Evolutionary conservation across 2,329 filamentous ascomycete genomes (phyloP).

Genomic region (Scytalidium sp.): DNA sequence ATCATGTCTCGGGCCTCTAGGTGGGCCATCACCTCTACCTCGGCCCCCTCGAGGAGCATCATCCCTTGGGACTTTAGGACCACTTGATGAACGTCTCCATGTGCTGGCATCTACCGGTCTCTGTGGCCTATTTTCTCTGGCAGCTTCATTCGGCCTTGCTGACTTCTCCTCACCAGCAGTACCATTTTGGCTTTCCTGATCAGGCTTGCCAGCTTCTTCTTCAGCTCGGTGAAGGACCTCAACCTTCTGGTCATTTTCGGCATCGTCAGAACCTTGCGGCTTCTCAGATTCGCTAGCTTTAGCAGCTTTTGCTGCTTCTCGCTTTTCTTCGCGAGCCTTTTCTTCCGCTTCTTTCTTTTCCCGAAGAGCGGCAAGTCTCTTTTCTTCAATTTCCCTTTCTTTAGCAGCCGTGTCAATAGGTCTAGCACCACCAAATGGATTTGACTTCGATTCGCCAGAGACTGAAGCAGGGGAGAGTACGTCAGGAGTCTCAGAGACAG

Average conservation of each 20-base stretch:
- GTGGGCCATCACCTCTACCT: slow-evolving; percentile 39
- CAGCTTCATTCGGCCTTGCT: slow-evolving; percentile 42
- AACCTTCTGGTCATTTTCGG: slow-evolving; percentile 25
- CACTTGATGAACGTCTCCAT: slow-evolving; percentile 54
- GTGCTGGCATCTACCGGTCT: slow-evolving; percentile 56
- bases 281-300: slow-evolving; percentile 33
- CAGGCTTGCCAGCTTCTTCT: slow-evolving; percentile 27
- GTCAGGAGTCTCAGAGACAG: slow-evolving; percentile 70
- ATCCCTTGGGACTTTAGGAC: slow-evolving; percentile 34
- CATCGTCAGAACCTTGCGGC: slow-evolving; percentile 23
- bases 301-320: slow-evolving; percentile 46
- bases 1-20: slow-evolving; percentile 33
- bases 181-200: slow-evolving; percentile 31
- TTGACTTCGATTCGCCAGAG: slow-evolving; percentile 74
- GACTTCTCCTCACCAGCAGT: slow-evolving; percentile 46
- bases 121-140: slow-evolving; percentile 47
- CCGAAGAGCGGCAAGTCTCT: slow-evolving; percentile 67
- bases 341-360: slow-evolving; percentile 75
- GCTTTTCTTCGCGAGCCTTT: slow-evolving; percentile 54
- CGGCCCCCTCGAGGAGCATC: slow-evolving; percentile 39
- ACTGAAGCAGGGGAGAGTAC: slow-evolving; percentile 46
- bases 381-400: slow-evolving; percentile 89
- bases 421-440: slow-evolving; percentile 87
- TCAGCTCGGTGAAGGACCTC: slow-evolving; percentile 26
- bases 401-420: slow-evolving; percentile 91